A percentile compares a stretch with the other conserved stretches of the same genome.
Conservation (phyloP, 1,139 yeast genomes). For the Hyphopichia pseudoburtonii region DNA sequence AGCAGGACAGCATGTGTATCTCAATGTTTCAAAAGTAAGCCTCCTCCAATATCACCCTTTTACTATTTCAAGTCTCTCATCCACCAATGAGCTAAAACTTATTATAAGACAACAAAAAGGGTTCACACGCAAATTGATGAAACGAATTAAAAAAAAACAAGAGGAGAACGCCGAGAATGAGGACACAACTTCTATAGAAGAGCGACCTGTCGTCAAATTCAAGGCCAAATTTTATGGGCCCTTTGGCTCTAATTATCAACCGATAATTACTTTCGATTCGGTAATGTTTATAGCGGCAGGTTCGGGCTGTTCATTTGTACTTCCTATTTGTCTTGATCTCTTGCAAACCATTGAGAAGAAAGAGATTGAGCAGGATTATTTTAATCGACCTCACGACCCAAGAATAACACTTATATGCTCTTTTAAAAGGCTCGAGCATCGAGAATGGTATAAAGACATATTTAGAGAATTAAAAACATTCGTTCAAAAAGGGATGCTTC, state of each 20-base stretch:
- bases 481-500: conserved; percentile 23
- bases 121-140: conserved; percentile 39
- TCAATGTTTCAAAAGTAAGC: conserved; percentile 39
- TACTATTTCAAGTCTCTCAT: conserved; percentile 41
- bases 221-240: conserved; percentile 45
- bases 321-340: conserved; percentile 46
- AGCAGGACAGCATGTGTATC: conserved; percentile 48
- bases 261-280: conserved; percentile 41
- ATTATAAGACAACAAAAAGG: conserved; percentile 43
- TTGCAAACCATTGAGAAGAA: conserved; percentile 21
- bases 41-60: conserved; percentile 49
- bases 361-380: conserved; percentile 28
- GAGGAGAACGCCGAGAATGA: conserved; percentile 12
- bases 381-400: conserved; percentile 32
- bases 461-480: conserved; percentile 27
- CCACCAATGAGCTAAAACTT: conserved; percentile 37
- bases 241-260: conserved; percentile 42
- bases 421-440: conserved; percentile 24
- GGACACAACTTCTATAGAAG: neutral
- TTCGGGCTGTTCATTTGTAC: conserved; percentile 46
- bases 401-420: conserved; percentile 35
- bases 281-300: conserved; percentile 45
- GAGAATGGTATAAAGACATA: conserved; percentile 38
- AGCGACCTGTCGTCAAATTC: conserved; percentile 16
- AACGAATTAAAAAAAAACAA: conserved; percentile 20